Base-by-base conservation (phyloP, 805 yeast genomes). In the Nadsonia fulvescens region DNA sequence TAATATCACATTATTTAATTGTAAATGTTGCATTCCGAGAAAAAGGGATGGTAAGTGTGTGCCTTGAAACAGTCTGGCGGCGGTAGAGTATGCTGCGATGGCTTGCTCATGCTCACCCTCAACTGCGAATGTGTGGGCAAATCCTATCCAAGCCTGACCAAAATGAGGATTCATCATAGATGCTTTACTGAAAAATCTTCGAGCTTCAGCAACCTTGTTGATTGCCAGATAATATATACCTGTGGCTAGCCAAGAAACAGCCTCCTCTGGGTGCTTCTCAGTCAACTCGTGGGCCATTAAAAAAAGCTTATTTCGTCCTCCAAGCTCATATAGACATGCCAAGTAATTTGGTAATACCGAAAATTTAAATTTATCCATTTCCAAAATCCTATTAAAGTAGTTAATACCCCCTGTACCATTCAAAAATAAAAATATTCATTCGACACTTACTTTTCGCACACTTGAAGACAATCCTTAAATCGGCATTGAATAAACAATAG, bases 41-140 rank as follows among this genome's bases (percentile, higher is more conserved):
- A 78, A 86, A 32, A 89, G 53, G 41, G 76, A 70, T 2, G 98
- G 96, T 24, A 83, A 52, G 46, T 89, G 95, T 3, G 83, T 72
- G 1, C 58, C 58, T 12, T 52, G 61, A 42, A 89, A 89, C 22
- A 83, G 60, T 34, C 94, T 57, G 1, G 93, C 81, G 0, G 95
- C 95, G 8, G 93, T 83, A 2, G 96, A 83, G 49, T 83, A 89
- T 0, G 96, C 96, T 30, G 94, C 75, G 12, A 89, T 75, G 2
- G 96, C 96, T 49, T 89, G 96, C 47, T 89, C 99, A 47, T 89
- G 95, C 49, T 89, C 99, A n/a, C 94, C 92, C 47, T 89, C 98
- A 3, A 78, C 73, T 0, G 94, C 94, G 63, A 83, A 89, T 0
- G 96, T 83, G 43, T 86, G 96, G 1, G 96, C 96, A 54, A 89